A percentile compares a stretch with the other conserved stretches of the same genome.
Conservation (phyloP, 2,329 filamentous ascomycete genomes). For the Monosporascus sp. region DNA sequence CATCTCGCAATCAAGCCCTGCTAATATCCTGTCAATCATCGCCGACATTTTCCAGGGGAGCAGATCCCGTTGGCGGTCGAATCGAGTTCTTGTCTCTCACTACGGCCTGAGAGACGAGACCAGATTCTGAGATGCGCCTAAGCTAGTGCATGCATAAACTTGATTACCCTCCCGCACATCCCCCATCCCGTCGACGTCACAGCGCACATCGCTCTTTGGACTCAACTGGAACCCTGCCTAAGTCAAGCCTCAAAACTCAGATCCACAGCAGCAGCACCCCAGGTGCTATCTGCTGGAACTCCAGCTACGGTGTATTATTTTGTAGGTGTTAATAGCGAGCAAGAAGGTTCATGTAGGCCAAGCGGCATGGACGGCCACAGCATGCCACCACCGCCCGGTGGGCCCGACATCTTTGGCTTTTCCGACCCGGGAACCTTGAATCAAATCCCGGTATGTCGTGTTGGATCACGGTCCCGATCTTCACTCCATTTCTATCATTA, state of each 20-base stretch:
- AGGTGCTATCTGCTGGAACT: too few relatives aligned
- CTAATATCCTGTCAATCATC: background rate
- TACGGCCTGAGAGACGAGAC: background rate
- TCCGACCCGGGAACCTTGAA: constrained; percentile 23
- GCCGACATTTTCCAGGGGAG: background rate
- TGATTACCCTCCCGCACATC: background rate
- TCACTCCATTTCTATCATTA: background rate
- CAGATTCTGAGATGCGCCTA: background rate
- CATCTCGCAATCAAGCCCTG: too few relatives aligned
- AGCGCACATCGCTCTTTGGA: too few relatives aligned
- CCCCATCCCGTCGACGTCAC: background rate
- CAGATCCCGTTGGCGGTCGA: background rate
- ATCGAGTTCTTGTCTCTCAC: too few relatives aligned
- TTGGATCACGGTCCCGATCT: background rate
- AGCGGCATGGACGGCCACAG: constrained; percentile 8
- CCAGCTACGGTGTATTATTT: too few relatives aligned
- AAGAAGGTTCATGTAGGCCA: background rate
- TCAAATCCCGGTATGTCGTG: constrained; percentile 16
- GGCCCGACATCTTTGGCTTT: constrained; percentile 32
- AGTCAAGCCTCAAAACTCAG: too few relatives aligned
- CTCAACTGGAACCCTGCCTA: too few relatives aligned
- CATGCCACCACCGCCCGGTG: constrained; percentile 25
- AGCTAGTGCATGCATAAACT: background rate
- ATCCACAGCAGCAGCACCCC: too few relatives aligned
- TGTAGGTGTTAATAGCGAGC: too few relatives aligned